Base-by-base conservation (phyloP, 805 yeast genomes). In the Candida tallmaniae region DNA sequence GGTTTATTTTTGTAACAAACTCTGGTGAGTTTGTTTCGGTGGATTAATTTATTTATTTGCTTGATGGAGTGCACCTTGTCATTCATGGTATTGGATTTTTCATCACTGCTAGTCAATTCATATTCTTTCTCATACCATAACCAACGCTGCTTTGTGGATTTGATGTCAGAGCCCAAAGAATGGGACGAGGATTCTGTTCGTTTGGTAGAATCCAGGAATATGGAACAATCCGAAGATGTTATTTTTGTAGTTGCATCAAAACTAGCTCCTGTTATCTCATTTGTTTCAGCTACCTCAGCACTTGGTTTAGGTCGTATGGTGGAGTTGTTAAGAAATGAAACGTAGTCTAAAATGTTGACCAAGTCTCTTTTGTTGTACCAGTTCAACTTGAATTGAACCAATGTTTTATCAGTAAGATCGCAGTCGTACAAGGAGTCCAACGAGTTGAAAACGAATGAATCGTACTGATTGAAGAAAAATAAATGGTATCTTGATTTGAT, bases 71-170 rank as follows among this genome's bases (percentile, higher is more conserved):
- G 59, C 19, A 36, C 26, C 13, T 45, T 46, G 4, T 32, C 25
- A 11, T 12, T 12, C 6, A 25, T 14, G 16, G 26, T 31, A 17
- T 20, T n/a, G n/a, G 32, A 22, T 18, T 39, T 39, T 22, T 39
- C 36, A 14, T 35, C 35, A 12, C 33, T 38, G 21, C 36, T 38
- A 4, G 39, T 23, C 9, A 36, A 12, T 29, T 51, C 50, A 24
- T 42, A 46, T 35, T 60, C 66, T 28, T 44, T 46, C 18, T 58
- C 65, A 39, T 52, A 58, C 55, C 57, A 52, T 5, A 60, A 39
- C 66, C 66, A 60, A 11, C 34, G 41, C 4, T 29, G 20, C 3
- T 42, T 43, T 4, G 13, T 15, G n/a, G 10, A 6, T 7, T 12
- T 7, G 10, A 8, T 28, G 9, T 20, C 31, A 6, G 17, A 15